A percentile compares a stretch with the other conserved stretches of the same genome.
Conservation (phyloP, 345 rosid species). For the Brassica incana region DNA sequence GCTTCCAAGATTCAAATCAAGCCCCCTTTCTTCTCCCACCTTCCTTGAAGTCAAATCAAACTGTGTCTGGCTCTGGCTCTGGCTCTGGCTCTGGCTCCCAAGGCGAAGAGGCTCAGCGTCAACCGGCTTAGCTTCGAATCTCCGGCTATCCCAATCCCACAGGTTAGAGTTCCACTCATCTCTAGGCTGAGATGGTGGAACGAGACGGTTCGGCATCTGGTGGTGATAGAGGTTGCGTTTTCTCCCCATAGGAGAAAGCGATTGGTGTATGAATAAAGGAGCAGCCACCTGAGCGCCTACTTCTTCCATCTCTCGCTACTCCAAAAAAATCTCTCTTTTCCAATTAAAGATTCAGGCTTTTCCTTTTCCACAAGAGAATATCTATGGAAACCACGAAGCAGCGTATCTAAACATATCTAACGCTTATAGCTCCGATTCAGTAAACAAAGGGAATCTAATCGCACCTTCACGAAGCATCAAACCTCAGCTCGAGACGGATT, state of each 20-base stretch:
- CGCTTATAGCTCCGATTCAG: background rate
- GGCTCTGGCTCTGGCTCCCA: conserved; percentile 28
- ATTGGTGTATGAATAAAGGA: conserved; percentile 59
- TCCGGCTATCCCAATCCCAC: conserved; percentile 82
- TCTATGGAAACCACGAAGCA: conserved; percentile 4
- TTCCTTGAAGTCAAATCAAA: conserved; percentile 30
- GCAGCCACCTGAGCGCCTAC: conserved; percentile 69
- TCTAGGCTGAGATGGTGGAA: conserved; percentile 31
- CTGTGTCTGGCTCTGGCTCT: background rate
- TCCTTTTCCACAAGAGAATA: background rate
- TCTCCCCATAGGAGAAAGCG: conserved; percentile 54
- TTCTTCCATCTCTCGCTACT: conserved; percentile 58
- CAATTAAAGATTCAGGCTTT: conserved; percentile 4
- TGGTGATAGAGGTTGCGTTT: conserved; percentile 67
- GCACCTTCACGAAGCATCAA: conserved; percentile 27
- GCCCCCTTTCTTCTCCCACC: conserved; percentile 50
- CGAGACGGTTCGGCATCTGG: conserved; percentile 35
- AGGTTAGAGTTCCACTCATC: conserved; percentile 69
- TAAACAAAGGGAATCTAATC: background rate
- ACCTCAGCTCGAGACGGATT: background rate
- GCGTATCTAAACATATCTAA: conserved; percentile 17
- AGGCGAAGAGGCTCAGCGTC: conserved; percentile 45
- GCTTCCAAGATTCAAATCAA: conserved; percentile 75
- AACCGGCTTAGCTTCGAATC: conserved; percentile 63
- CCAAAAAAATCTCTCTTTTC: background rate